Evolutionary conservation across 129 eudicot species (phyloP), one percentile per base, ranked within the genome.

Genomic region (Mikania micrantha): DNA sequence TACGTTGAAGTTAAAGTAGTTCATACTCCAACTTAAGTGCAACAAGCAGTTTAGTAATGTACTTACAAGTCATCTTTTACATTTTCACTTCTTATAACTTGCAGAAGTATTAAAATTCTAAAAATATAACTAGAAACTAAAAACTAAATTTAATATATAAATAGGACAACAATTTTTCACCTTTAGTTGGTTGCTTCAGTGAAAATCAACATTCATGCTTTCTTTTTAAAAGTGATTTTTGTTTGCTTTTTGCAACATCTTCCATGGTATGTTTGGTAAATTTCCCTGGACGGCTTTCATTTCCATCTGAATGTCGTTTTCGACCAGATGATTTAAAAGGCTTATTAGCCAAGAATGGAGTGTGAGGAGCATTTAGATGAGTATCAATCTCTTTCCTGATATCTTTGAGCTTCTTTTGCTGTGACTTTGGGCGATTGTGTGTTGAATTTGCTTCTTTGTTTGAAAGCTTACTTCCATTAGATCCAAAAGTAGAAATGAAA

Each of bases 381-480:
- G 66, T 58, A 12, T 84, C 85, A 38, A 93, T 93, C 66, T 93
- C 96, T 81, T 89, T 81, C 79, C 96, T 86, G 84, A 86, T 88
- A 70, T 73, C 91, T 83, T 87, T 88, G 13, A 86, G 71, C 66
- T 85, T 84, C 56, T 80, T 88, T 74, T 83, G 80, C 60, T 82
- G 87, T 15, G 92, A 52, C 49, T 80, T 86, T 22, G 53, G 74
- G 19, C 56, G 40, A 69, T 47, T 28, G n/a, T 79, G 85, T 0
- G 85, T 60, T 45, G 82, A 86, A 17, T 81, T 81, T 47, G 52
- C 72, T 44, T 78, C 81, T 19, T 69, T 75, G 34, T 69, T 74
- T 47, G 79, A 83, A 39, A 82, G 44, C 22, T 76, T 77, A 15
- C 75, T 41, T 19, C 64, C 85, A 29, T 64, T 79, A 31, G 87